Conservation (phyloP, 2,329 filamentous ascomycete species). For the Neonectria magnoliae region DNA sequence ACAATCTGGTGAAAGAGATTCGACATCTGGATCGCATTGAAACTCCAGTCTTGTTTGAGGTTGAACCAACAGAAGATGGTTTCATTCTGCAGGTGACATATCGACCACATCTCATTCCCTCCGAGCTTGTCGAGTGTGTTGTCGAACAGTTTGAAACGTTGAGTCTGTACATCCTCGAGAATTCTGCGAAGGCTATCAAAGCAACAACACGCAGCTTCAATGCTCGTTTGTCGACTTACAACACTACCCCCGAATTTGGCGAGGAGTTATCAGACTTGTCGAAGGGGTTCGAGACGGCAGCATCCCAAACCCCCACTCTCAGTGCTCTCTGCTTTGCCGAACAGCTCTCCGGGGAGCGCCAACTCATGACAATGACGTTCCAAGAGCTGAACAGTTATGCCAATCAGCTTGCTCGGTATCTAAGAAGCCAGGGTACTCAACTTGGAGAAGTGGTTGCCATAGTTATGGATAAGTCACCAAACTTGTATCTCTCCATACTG, state of each 20-base stretch:
- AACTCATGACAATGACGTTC: constrained; percentile 67
- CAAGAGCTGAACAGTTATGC: constrained; percentile 68
- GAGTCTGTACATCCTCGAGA: constrained; percentile 43
- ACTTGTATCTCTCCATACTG: constrained; percentile 79
- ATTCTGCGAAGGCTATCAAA: constrained; percentile 35
- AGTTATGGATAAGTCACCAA: constrained; percentile 78
- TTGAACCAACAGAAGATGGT: constrained; percentile 67
- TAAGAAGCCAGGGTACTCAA: constrained; percentile 59
- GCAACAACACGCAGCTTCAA: constrained; percentile 39
- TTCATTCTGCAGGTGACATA: constrained; percentile 60
- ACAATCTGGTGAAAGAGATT: constrained; percentile 59
- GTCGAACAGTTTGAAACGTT: constrained; percentile 69
- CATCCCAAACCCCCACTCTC: constrained; percentile 57
- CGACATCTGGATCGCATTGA: constrained; percentile 78
- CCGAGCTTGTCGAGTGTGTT: constrained; percentile 65
- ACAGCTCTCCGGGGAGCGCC: constrained; percentile 35
- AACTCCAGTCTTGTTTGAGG: constrained; percentile 78
- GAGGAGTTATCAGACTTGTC: constrained; percentile 57
- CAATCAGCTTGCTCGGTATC: constrained; percentile 68
- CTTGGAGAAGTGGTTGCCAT: constrained; percentile 74
- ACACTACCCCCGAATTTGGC: constrained; percentile 50
- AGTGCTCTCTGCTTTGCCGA: constrained; percentile 73
- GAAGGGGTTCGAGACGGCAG: constrained; percentile 64
- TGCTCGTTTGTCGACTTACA: constrained; percentile 59
- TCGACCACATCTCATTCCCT: constrained; percentile 60